Conservation (phyloP, 495 filamentous ascomycete genomes). For the Penicillium chermesinum region DNA sequence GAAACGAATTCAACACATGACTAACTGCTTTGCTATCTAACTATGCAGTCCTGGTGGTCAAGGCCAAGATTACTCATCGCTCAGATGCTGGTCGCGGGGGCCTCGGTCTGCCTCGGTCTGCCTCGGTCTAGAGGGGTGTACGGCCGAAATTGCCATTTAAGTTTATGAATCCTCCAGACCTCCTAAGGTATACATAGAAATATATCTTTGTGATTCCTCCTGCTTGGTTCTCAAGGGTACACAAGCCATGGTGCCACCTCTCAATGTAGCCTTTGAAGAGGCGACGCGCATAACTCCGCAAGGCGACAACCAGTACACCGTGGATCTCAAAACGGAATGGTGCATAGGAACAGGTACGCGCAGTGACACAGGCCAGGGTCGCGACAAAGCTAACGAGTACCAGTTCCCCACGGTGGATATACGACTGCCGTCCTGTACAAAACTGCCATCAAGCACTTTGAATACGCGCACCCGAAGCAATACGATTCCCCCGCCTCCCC, state of each 20-base stretch:
- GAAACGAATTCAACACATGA: too few relatives aligned
- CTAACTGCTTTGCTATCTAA: too few relatives aligned
- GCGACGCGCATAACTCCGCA: constrained; percentile 52
- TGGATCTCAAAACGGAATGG: constrained; percentile 56
- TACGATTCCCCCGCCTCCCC: constrained; percentile 57
- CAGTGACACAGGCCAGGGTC: neutral
- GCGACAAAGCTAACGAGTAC: neutral
- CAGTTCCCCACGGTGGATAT: constrained; percentile 82
- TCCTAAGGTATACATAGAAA: neutral
- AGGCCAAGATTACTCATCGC: neutral
- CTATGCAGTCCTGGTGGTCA: too few relatives aligned
- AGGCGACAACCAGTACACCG: constrained; percentile 57
- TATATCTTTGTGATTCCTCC: neutral
- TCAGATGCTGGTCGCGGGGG: neutral
- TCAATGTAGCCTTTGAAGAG: constrained; percentile 47
- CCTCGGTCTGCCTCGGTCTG: neutral
- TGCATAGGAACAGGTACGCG: constrained; percentile 62
- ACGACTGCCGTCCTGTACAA: constrained; percentile 60
- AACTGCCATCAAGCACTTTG: constrained; percentile 59
- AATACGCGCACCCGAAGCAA: constrained; percentile 53
- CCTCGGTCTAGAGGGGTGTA: neutral
- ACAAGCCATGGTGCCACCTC: constrained; percentile 10
- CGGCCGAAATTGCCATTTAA: neutral
- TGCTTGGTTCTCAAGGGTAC: neutral
- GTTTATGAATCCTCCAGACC: neutral